Evolutionary conservation across 331 rosid species (phyloP).

Genomic region (Cydonia oblonga): DNA sequence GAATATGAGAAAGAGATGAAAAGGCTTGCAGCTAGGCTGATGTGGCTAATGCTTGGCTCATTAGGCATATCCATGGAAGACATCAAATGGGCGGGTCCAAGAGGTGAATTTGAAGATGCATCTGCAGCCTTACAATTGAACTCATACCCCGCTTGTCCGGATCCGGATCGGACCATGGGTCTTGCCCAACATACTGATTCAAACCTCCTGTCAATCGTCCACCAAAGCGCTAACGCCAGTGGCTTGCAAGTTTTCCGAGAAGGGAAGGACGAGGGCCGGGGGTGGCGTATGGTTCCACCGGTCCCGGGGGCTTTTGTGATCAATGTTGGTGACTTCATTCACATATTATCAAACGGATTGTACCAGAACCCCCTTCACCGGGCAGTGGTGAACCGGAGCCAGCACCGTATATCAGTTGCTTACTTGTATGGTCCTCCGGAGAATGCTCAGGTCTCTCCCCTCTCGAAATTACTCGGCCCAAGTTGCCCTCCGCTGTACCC

Average conservation of each 20-base stretch:
- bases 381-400: conserved; percentile 57
- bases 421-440: conserved; percentile 56
- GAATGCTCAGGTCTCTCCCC: conserved; percentile 49
- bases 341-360: conserved; percentile 62
- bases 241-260: conserved; percentile 48
- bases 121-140: conserved; percentile 56
- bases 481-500: conserved; percentile 42
- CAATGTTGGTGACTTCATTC: conserved; percentile 59
- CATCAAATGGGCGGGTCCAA: conserved; percentile 53
- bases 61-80: conserved; percentile 51
- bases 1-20: conserved; percentile 51
- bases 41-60: conserved; percentile 54
- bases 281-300: conserved; percentile 64
- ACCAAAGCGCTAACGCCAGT: conserved; percentile 50
- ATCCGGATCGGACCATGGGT: conserved; percentile 88
- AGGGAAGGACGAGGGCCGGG: conserved; percentile 21
- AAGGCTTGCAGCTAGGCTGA: conserved; percentile 43
- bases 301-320: conserved; percentile 28
- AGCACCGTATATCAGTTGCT: conserved; percentile 42
- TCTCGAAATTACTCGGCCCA: conserved; percentile 47
- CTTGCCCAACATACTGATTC: conserved; percentile 83
- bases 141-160: conserved; percentile 73
- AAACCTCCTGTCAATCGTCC: conserved; percentile 48
- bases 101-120: conserved; percentile 25
- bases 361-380: conserved; percentile 61